Base-by-base conservation (phyloP, 2,329 filamentous ascomycete genomes). In the Trematosphaeria pertusa region DNA sequence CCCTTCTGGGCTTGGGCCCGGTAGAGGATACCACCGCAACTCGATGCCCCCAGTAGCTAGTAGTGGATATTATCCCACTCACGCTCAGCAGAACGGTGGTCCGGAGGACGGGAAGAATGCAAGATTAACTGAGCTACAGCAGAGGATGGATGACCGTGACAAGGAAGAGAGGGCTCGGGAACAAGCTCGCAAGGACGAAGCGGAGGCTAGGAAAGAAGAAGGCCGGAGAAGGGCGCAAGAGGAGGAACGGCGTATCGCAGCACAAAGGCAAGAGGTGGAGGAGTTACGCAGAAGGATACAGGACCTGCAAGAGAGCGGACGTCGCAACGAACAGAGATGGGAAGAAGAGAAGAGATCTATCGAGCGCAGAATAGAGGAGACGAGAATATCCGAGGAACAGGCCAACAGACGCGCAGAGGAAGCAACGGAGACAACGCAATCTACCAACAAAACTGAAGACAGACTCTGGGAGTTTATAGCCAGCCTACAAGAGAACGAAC, bases 131-230 rank as follows among this genome's bases (percentile, higher is more conserved):
- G 30, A 26, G 24, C 11, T 42, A 10, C 19, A 19, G 14, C 14
- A 43, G 12, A 5, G 31, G 4, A 10, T 43, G 19, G 21, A 24
- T 17, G 31, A 28, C 4, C 19, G n/a, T 9, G 21, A 32, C 19
- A 31, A 35, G 18, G 30, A 28, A 28, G n/a, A n/a, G n/a, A 28
- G 24, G 24, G 24, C 24, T 7, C 24, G 12, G 3, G 39, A 43
- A n/a, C 21, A 43, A n/a, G 31, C 20, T 3, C 21, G 41, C 9
- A 32, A 33, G 11, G 17, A 19, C 3, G 34, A 14, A 14, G 41
- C 37, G 22, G 41, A 44, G 12, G 34, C 33, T 4, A 44, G 26
- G 12, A 44, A 24, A 37, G 33, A 37, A 31, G 33, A 37, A 22
- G 14, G 18, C 17, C 11, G 18, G 10, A 14, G 7, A 7, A 44